A percentile compares a stretch with the other conserved stretches of the same genome.
Evolutionary conservation across 163 green algal species (phyloP).

Genomic region (Volvox carteri): DNA sequence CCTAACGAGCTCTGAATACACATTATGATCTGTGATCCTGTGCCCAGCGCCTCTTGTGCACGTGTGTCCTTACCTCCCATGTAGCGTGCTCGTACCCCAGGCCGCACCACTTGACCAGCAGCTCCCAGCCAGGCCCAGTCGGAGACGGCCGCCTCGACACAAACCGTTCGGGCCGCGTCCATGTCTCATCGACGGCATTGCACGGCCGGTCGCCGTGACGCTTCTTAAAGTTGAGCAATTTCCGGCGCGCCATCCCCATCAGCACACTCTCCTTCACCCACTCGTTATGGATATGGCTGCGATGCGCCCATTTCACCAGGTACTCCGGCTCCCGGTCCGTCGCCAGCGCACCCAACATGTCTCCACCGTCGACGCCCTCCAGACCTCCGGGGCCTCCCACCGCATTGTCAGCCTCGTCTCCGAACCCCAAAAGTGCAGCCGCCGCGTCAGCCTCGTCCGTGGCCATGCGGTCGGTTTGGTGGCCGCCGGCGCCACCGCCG

Average conservation of each 20-base stretch:
- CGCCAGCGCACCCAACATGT: slow-evolving; percentile 2
- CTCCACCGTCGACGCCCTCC: not conserved
- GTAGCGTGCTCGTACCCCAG: slow-evolving; percentile 85
- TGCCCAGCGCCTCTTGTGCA: too few relatives aligned
- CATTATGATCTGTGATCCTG: too few relatives aligned
- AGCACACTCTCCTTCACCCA: slow-evolving; percentile 87
- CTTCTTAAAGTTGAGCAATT: slow-evolving; percentile 91
- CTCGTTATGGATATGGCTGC: slow-evolving; percentile 89
- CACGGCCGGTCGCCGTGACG: slow-evolving; percentile 75
- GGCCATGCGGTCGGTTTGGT: slow-evolving; percentile 12
- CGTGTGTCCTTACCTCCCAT: slow-evolving; percentile 84
- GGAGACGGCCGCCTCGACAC: slow-evolving; percentile 80
- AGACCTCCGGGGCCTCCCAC: not conserved
- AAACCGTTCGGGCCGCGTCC: slow-evolving; percentile 82
- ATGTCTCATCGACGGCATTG: slow-evolving; percentile 71
- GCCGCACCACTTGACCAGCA: slow-evolving; percentile 89
- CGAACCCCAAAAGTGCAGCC: slow-evolving; percentile 47
- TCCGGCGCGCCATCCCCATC: slow-evolving; percentile 82
- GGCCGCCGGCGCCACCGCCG: not conserved
- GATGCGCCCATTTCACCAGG: slow-evolving; percentile 88
- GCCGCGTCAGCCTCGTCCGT: slow-evolving; percentile 47
- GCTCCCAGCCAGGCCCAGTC: slow-evolving; percentile 88
- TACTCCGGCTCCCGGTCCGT: slow-evolving; percentile 76
- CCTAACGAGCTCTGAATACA: too few relatives aligned
- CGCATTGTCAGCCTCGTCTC: slow-evolving; percentile 8